These are phyloP conservation scores for Termitomyces bulborhizus DNA, from an alignment of 768 basidiomycete species.

Conservation along the genomic window DNA sequence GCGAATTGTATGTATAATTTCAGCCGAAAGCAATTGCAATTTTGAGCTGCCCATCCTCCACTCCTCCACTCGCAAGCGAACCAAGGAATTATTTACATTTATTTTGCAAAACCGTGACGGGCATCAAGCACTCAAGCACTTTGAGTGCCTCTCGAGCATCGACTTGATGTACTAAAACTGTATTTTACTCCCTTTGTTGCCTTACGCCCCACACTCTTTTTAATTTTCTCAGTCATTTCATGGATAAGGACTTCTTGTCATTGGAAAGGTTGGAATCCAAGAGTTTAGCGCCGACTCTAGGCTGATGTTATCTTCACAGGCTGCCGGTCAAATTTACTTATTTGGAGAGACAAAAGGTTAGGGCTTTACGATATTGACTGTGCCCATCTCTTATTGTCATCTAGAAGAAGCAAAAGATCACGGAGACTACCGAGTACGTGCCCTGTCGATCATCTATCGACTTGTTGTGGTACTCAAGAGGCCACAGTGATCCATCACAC, in stretches of 20 bases:
- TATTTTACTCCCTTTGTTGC: background rate
- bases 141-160: background rate
- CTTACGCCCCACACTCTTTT: conserved; percentile 14
- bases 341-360: conserved; percentile 29
- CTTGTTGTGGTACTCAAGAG: background rate
- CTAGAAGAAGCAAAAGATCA: conserved; percentile 21
- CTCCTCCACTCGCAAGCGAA: too few species aligned
- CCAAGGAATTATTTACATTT: background rate
- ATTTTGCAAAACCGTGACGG: background rate
- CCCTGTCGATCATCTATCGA: background rate
- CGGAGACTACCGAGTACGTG: conserved; percentile 14
- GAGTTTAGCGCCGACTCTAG: background rate
- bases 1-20: conserved; percentile 6
- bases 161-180: background rate
- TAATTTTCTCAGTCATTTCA: conserved; percentile 2
- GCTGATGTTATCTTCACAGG: conserved; percentile 6
- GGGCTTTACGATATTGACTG: conserved; percentile 2
- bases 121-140: background rate
- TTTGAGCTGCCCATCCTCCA: background rate
- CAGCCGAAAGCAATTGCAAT: background rate
- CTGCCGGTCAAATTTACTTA: conserved; percentile 24
- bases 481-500: conserved; percentile 8
- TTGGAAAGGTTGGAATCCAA: conserved; percentile 13
- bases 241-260: conserved; percentile 11
- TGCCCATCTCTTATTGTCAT: conserved; percentile 8